Evolutionary conservation across 2,329 filamentous ascomycete species (phyloP).

Genomic region (Celoporthe dispersa): DNA sequence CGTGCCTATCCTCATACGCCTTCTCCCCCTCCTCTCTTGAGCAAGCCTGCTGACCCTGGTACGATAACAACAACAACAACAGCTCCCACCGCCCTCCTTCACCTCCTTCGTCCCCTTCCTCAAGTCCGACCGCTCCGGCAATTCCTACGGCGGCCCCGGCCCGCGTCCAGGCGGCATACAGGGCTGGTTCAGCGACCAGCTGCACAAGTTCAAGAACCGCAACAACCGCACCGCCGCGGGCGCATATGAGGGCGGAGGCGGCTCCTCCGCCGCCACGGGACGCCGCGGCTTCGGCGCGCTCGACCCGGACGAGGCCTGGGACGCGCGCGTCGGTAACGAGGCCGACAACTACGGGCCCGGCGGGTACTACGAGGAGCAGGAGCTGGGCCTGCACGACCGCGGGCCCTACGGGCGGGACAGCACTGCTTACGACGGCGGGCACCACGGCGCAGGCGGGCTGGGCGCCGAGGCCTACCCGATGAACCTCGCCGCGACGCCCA

Average conservation of each 20-base stretch:
- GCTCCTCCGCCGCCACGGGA: conserved; percentile 44
- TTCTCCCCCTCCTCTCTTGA: conserved; percentile 5
- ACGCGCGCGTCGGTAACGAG: conserved; percentile 76
- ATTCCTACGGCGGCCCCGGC: conserved; percentile 51
- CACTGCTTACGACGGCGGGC: conserved; percentile 43
- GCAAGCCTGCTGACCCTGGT: conserved; percentile 24
- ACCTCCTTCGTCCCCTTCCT: conserved; percentile 75
- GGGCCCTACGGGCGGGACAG: conserved; percentile 42
- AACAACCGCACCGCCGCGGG: conserved; percentile 69
- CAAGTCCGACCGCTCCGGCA: conserved; percentile 47
- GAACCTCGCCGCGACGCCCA: conserved; percentile 49
- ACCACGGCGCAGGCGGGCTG: conserved; percentile 38
- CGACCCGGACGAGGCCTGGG: conserved; percentile 87
- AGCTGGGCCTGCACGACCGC: conserved; percentile 70
- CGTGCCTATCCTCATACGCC: conserved; percentile 15
- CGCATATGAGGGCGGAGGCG: conserved; percentile 67
- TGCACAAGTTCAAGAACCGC: conserved; percentile 66
- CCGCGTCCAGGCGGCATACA: conserved; percentile 65
- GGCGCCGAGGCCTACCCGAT: conserved; percentile 48
- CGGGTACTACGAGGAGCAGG: conserved; percentile 77
- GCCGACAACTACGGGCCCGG: conserved; percentile 64
- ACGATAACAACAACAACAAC: conserved; percentile 13
- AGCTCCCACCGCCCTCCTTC: conserved; percentile 72
- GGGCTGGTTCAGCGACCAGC: conserved; percentile 74
- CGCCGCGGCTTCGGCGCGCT: conserved; percentile 67